Evolutionary conservation across 805 yeast genomes (phyloP), one percentile per base, ranked within the genome.

Genomic region (Scheffersomyces ergatensis): DNA sequence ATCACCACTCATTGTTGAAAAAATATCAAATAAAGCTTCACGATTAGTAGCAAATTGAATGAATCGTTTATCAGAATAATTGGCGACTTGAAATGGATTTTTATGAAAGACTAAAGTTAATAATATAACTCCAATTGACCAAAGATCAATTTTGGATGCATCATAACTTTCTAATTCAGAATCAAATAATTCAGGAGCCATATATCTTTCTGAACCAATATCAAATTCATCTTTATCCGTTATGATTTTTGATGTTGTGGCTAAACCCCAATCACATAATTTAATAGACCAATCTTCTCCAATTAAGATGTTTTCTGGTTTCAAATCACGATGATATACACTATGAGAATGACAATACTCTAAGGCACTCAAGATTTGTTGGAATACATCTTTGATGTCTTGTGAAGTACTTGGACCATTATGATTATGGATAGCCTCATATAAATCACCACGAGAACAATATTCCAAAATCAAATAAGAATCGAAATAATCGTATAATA

Each of bases 181-280:
- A 40, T 89, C 95, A 56, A 89, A 83, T 42, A 89, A 65, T 57
- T 89, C 97, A 1, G 97, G 97, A 0, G 97, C 95, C 97, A 89
- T 89, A 62, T 89, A 89, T 46, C 95, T 74, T 63, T 88, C 96
- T 40, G 88, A 80, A 18, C 97, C 97, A 43, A 88, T 85, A 46
- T 87, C 95, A 58, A 89, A 85, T 44, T 69, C 75, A 36, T 47
- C 53, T 18, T 49, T 58, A 54, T 88, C 89, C 26, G 77, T 64
- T 51, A 87, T 82, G 34, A 66, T 62, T 35, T 67, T 66, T 24
- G 63, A 58, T 23, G 77, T 76, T 3, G 83, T 76, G 2, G 83
- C 82, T 47, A 77, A 63, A 1, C 83, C 83, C 73, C 80, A 77
- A 58, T 77, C 83, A 39, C 82, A 76, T 29, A 77, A 58, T 49